phyloP scores from a whole-genome alignment of 139 green algal species.

The Chlamydomonas schloesseri region DNA sequence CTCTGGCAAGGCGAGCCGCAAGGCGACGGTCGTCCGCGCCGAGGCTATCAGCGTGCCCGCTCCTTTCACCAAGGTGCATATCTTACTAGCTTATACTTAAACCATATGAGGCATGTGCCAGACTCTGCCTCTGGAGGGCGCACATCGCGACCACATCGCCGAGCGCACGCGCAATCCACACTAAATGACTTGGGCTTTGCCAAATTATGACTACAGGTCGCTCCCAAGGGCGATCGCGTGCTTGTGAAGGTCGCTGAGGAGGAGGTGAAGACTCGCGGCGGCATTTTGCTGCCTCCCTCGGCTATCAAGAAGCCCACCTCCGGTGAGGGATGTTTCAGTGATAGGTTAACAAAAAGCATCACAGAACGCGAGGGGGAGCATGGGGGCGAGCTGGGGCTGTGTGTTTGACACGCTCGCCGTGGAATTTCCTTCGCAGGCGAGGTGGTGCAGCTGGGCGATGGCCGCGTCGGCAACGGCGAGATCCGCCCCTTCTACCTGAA shows the following conservation, averaged over 20 bases:
- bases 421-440: conserved; percentile 58
- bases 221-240: conserved; percentile 89
- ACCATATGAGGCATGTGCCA: too few relatives aligned
- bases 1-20: background rate
- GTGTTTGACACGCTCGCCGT: too few relatives aligned
- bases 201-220: conserved; percentile 61
- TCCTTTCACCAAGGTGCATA: conserved; percentile 55
- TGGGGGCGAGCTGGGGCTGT: too few relatives aligned
- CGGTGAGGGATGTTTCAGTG: conserved; percentile 52
- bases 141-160: background rate
- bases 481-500: conserved; percentile 58
- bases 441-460: conserved; percentile 68
- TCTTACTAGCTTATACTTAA: too few relatives aligned
- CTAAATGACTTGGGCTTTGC: too few relatives aligned
- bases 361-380: background rate
- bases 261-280: conserved; percentile 87
- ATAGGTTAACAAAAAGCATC: too few relatives aligned
- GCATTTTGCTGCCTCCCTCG: conserved; percentile 91
- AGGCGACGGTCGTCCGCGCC: conserved; percentile 38
- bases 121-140: background rate
- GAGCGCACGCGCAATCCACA: background rate
- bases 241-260: conserved; percentile 87
- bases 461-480: conserved; percentile 46
- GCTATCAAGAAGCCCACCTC: conserved; percentile 89
- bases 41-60: conserved; percentile 50